Evolutionary conservation across 2,329 filamentous ascomycete species (phyloP).

Genomic region (Colletotrichum horii): DNA sequence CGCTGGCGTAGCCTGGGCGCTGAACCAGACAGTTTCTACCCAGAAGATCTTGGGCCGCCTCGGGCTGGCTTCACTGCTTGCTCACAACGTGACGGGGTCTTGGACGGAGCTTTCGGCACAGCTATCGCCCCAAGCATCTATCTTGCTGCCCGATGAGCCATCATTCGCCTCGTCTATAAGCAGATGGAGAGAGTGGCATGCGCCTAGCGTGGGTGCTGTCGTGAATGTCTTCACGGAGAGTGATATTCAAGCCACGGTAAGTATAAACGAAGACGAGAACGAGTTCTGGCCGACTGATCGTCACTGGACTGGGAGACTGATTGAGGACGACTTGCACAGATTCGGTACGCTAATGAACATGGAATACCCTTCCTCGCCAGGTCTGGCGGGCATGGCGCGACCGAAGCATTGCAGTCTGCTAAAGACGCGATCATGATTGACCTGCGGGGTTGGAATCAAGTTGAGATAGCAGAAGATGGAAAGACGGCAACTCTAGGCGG

Average conservation of each 20-base stretch:
- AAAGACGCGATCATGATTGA: constrained; percentile 26
- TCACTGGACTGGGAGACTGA: background rate
- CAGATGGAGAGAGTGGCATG: constrained; percentile 11
- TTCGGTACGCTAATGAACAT: background rate
- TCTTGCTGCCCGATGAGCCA: background rate
- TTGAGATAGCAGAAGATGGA: constrained; percentile 11
- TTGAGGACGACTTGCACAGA: background rate
- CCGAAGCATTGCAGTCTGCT: constrained; percentile 4
- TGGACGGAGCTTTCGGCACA: background rate
- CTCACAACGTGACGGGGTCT: background rate
- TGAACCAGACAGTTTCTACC: background rate
- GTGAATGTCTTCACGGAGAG: constrained; percentile 4
- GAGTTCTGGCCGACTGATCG: too few relatives aligned
- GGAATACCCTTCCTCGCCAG: constrained; percentile 5
- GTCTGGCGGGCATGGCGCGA: constrained; percentile 22
- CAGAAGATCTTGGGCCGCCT: background rate
- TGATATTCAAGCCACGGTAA: constrained; percentile 6
- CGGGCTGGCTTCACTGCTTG: background rate
- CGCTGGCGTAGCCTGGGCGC: background rate
- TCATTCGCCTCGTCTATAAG: background rate
- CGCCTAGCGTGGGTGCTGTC: background rate
- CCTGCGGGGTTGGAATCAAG: constrained; percentile 21
- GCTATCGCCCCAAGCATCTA: background rate
- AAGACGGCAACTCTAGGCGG: constrained; percentile 16
- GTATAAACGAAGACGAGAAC: background rate